Evolutionary conservation across 1,139 yeast species (phyloP).

Genomic region (Arxiozyma telluris): DNA sequence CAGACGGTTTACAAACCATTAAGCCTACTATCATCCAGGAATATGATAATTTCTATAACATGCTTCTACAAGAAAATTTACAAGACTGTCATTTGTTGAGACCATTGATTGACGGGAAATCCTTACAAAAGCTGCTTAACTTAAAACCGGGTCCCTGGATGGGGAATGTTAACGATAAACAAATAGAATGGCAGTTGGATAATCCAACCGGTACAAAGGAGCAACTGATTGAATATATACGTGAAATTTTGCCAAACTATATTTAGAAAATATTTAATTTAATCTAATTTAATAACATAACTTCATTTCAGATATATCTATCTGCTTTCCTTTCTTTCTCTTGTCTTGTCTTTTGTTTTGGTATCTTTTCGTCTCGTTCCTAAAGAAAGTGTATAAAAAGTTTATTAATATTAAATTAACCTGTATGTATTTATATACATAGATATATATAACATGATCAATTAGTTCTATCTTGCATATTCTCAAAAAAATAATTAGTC

Average conservation of each 20-base stretch:
- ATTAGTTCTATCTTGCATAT: neutral
- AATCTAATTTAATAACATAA: neutral
- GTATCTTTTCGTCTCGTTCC: too few species aligned
- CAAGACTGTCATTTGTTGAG: constrained; percentile 38
- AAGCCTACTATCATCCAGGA: constrained; percentile 14
- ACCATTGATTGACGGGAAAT: constrained; percentile 63
- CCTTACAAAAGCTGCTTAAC: constrained; percentile 41
- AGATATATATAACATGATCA: neutral
- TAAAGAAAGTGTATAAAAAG: too few species aligned
- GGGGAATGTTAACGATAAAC: constrained; percentile 43
- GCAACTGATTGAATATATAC: constrained; percentile 45
- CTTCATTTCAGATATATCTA: neutral
- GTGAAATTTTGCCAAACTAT: constrained; percentile 20
- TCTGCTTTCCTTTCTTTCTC: neutral
- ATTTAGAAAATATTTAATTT: constrained; percentile 2
- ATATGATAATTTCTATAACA: constrained; percentile 34
- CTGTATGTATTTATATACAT: neutral
- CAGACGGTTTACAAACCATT: constrained; percentile 4
- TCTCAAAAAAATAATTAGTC: constrained; percentile 1
- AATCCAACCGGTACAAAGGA: constrained; percentile 47
- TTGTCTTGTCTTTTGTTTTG: too few species aligned
- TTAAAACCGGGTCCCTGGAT: constrained; percentile 84
- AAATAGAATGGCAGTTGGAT: constrained; percentile 68
- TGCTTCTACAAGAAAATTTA: constrained; percentile 30
- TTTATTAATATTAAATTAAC: too few species aligned